phyloP scores from a whole-genome alignment of 139 green algal species.

The Volvox reticuliferus region DNA sequence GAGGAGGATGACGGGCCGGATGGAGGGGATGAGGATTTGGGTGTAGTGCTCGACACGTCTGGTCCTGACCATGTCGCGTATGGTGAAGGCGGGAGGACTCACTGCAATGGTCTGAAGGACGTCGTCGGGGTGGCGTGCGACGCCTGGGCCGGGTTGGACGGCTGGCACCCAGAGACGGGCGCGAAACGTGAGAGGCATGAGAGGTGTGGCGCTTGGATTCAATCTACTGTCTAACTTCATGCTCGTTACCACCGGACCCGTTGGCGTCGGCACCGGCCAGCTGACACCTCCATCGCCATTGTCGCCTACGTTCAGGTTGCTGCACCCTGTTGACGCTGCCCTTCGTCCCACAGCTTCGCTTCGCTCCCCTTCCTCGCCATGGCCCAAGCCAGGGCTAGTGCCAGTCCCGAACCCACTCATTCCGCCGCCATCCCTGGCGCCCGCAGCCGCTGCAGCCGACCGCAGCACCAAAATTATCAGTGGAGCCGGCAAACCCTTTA shows the following conservation, averaged over 20 bases:
- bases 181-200: neutral
- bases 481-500: neutral
- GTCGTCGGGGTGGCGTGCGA: too few relatives aligned
- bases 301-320: neutral
- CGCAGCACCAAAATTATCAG: slow-evolving; percentile 24
- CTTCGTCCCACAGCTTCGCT: neutral
- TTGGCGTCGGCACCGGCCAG: neutral
- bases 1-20: too few relatives aligned
- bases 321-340: too few relatives aligned
- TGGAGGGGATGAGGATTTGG: too few relatives aligned
- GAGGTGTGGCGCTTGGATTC: neutral
- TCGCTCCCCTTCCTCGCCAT: neutral
- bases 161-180: neutral
- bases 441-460: neutral
- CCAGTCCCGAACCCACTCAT: neutral
- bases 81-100: too few relatives aligned
- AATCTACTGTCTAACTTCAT: neutral
- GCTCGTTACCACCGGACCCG: neutral
- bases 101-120: too few relatives aligned
- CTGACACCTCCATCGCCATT: neutral
- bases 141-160: neutral
- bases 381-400: neutral
- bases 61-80: too few relatives aligned
- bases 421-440: neutral
- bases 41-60: too few relatives aligned